Percentiles rank a stretch among this genome's conserved stretches.
These are phyloP conservation scores for Platanthera zijinensis DNA, from an alignment of 106 monocot species.

Conservation along the genomic window DNA sequence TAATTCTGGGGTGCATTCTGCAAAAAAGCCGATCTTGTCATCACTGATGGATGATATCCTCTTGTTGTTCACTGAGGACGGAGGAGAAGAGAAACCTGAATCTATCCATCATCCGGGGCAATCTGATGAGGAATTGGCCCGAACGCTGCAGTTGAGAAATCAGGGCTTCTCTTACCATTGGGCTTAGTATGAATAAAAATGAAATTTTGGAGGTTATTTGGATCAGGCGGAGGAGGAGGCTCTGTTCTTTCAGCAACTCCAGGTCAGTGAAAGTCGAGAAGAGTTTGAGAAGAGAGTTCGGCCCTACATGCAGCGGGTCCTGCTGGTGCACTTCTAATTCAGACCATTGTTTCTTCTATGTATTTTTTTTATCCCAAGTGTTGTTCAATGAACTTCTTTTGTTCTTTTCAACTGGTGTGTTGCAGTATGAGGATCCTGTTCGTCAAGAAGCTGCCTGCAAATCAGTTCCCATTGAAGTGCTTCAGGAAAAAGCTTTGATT, in stretches of 20 bases:
- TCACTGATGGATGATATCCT: slow-evolving; percentile 50
- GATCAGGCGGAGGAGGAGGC: slow-evolving; percentile 84
- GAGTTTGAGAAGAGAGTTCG: slow-evolving; percentile 54
- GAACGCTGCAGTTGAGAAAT: slow-evolving; percentile 53
- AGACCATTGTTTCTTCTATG: not conserved
- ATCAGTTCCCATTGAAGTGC: slow-evolving; percentile 60
- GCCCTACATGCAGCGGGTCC: slow-evolving; percentile 44
- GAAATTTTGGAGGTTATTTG: not conserved
- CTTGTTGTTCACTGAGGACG: slow-evolving; percentile 46
- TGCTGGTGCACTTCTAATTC: slow-evolving; percentile 36
- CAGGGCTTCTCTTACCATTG: too few relatives aligned
- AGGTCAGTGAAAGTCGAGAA: slow-evolving; percentile 14
- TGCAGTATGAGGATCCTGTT: slow-evolving; percentile 66
- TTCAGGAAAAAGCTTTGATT: slow-evolving; percentile 85
- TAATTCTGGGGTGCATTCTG: not conserved
- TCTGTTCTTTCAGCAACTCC: slow-evolving; percentile 51
- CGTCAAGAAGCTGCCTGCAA: slow-evolving; percentile 74
- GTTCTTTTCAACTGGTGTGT: not conserved
- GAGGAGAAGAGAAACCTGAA: slow-evolving; percentile 4
- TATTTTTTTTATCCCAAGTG: not conserved
- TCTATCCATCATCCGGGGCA: slow-evolving; percentile 10
- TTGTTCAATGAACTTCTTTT: not conserved
- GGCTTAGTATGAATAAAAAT: too few relatives aligned
- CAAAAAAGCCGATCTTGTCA: not conserved
- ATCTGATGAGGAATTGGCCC: slow-evolving; percentile 79